A percentile compares a stretch with the other conserved stretches of the same genome.
These are phyloP conservation scores for Clarkia xantiana DNA, from an alignment of 345 rosid genomes.

Conservation along the genomic window DNA sequence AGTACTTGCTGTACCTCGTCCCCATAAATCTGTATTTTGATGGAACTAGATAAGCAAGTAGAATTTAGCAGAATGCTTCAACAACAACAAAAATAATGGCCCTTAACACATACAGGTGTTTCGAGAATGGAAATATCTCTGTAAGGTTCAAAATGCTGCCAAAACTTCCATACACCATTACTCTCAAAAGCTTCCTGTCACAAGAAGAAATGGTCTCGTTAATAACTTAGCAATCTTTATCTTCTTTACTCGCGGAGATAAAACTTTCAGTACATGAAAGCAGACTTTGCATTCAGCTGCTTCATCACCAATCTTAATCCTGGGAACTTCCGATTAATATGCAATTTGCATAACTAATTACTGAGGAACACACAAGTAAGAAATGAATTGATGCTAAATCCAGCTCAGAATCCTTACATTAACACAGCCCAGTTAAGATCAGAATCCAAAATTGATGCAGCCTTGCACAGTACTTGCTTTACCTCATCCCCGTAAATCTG, in stretches of 20 bases:
- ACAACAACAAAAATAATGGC: neutral
- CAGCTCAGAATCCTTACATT: too few relatives aligned
- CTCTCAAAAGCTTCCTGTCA: constrained; percentile 57
- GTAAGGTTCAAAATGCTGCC: constrained; percentile 56
- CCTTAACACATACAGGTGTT: constrained; percentile 23
- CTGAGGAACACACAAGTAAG: too few relatives aligned
- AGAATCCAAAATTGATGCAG: constrained; percentile 19
- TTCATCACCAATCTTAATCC: too few relatives aligned
- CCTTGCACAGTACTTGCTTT: constrained; percentile 45
- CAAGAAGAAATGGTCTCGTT: constrained; percentile 1
- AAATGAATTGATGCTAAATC: too few relatives aligned
- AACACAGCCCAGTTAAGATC: too few relatives aligned
- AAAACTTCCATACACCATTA: constrained; percentile 42
- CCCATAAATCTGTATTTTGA: constrained; percentile 25
- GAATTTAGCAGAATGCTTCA: neutral
- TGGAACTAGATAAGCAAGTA: too few relatives aligned
- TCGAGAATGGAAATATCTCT: constrained; percentile 11
- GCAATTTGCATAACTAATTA: too few relatives aligned
- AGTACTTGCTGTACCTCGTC: constrained; percentile 47
- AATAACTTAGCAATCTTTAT: neutral
- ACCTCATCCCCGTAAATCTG: constrained; percentile 44
- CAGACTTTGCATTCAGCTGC: too few relatives aligned
- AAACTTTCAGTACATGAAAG: too few relatives aligned
- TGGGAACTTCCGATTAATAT: too few relatives aligned
- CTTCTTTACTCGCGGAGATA: too few relatives aligned